phyloP scores from a whole-genome alignment of 164 flowering plant species.

The Vitis amurensis region DNA sequence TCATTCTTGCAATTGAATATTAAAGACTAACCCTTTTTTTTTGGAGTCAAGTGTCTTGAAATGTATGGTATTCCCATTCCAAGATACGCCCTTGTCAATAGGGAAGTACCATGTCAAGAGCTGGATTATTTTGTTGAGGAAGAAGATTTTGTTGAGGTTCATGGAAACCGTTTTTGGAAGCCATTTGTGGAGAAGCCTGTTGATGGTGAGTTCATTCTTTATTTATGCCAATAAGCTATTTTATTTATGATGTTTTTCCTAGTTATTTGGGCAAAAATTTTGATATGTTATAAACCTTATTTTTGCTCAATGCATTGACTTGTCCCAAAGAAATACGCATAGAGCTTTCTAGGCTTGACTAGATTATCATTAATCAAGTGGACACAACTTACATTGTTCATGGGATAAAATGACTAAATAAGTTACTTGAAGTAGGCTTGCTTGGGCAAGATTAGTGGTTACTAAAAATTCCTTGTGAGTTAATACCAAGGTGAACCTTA shows the following conservation, averaged over 20 bases:
- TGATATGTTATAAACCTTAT: not conserved
- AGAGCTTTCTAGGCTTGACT: not conserved
- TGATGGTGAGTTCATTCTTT: conserved; percentile 57
- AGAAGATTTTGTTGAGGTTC: conserved; percentile 98
- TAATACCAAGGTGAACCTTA: too few relatives aligned
- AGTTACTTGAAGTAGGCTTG: too few relatives aligned
- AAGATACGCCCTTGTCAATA: conserved; percentile 89
- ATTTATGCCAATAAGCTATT: not conserved
- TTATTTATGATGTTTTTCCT: not conserved
- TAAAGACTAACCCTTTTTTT: conserved; percentile 19
- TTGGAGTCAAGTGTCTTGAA: conserved; percentile 66
- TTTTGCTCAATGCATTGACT: not conserved
- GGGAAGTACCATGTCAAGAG: conserved; percentile 81
- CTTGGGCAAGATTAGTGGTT: too few relatives aligned
- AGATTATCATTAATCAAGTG: too few relatives aligned
- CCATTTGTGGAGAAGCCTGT: conserved; percentile 99
- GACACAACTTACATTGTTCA: too few relatives aligned
- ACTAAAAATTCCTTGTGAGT: too few relatives aligned
- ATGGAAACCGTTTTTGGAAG: conserved; percentile 94
- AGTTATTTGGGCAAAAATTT: not conserved
- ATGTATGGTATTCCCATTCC: conserved; percentile 95
- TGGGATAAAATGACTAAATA: too few relatives aligned
- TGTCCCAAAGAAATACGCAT: not conserved
- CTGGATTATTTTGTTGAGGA: conserved; percentile 90
- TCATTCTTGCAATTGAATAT: not conserved